Evolutionary conservation across 2,329 filamentous ascomycete genomes (phyloP).

Genomic region (Chrysoporthe austroafricana): DNA sequence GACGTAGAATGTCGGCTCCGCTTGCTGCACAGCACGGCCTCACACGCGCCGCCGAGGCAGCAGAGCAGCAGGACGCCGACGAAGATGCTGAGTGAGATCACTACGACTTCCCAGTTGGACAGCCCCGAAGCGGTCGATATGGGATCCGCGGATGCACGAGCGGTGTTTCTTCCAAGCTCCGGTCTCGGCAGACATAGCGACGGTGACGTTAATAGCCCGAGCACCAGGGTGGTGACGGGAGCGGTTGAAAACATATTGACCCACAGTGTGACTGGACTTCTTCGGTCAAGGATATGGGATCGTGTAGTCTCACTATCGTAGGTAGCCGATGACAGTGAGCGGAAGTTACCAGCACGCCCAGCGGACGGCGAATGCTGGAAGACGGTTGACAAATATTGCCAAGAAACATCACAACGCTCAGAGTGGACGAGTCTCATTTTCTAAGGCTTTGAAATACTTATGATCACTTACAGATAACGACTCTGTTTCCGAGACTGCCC

Average conservation of each 20-base stretch:
- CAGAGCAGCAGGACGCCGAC: conserved; percentile 21
- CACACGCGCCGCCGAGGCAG: conserved; percentile 20
- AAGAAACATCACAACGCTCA: background rate
- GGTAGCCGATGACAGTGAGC: background rate
- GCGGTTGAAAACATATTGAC: background rate
- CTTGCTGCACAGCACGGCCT: conserved; percentile 14
- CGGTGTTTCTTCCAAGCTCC: background rate
- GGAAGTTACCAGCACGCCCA: background rate
- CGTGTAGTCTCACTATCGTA: background rate
- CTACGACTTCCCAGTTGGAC: conserved; percentile 14
- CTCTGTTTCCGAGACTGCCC: background rate
- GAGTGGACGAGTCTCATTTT: background rate
- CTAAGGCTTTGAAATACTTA: background rate
- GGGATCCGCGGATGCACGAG: background rate
- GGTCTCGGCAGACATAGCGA: background rate
- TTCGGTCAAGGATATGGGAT: background rate
- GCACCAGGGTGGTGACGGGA: background rate
- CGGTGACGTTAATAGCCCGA: background rate
- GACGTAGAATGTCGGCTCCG: conserved; percentile 1
- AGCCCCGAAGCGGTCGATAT: background rate
- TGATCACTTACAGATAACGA: background rate
- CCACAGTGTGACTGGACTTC: background rate
- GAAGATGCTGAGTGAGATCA: conserved; percentile 8
- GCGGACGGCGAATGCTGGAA: background rate
- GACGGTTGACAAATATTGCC: background rate